Evolutionary conservation across 495 filamentous ascomycete genomes (phyloP).

Genomic region (Talaromyces ruber): DNA sequence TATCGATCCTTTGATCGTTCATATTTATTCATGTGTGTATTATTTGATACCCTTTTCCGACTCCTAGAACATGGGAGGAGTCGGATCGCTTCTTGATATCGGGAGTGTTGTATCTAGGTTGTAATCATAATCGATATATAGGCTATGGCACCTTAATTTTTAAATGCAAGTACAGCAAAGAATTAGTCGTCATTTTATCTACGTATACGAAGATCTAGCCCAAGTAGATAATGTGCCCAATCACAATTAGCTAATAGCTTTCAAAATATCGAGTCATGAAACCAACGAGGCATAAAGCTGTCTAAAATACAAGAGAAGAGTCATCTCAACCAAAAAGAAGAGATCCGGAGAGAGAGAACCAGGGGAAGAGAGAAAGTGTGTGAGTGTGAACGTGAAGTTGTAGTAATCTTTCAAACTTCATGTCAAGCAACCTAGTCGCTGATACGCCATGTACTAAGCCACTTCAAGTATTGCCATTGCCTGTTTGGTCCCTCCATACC

Average conservation of each 20-base stretch:
- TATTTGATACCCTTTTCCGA: slow-evolving; percentile 1
- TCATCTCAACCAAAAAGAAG: not conserved
- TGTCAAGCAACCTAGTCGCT: slow-evolving; percentile 27
- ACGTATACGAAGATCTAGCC: not conserved
- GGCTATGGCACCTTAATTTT: not conserved
- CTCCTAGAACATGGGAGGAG: not conserved
- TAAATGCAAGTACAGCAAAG: not conserved
- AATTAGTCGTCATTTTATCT: not conserved
- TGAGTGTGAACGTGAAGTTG: not conserved
- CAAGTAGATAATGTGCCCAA: not conserved
- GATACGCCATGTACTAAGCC: slow-evolving; percentile 59
- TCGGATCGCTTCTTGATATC: not conserved
- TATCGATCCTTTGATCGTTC: not conserved
- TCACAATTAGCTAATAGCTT: not conserved
- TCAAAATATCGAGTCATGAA: not conserved
- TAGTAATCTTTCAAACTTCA: not conserved
- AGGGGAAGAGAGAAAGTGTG: not conserved
- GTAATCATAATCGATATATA: not conserved
- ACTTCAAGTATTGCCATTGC: slow-evolving; percentile 88
- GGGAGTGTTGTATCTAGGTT: not conserved
- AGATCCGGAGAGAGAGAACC: not conserved
- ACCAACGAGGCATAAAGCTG: not conserved
- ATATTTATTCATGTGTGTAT: not conserved
- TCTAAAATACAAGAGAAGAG: not conserved
- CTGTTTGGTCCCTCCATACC: slow-evolving; percentile 81